These are phyloP conservation scores for Aspergillus caelatus DNA, from an alignment of 2,329 filamentous ascomycete species.

Conservation along the genomic window DNA sequence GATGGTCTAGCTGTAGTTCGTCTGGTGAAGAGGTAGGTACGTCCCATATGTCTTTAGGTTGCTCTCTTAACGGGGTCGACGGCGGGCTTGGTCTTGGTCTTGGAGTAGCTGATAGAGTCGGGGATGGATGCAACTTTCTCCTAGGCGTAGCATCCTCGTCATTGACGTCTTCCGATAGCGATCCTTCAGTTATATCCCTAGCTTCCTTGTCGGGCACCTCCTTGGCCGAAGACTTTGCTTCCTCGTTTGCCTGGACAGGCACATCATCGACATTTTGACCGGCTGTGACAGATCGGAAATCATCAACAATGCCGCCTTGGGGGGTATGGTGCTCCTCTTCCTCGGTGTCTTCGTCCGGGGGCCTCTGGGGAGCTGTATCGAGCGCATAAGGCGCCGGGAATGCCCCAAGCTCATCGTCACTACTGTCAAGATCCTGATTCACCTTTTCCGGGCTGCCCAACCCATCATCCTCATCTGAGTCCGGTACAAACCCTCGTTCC, in stretches of 20 bases:
- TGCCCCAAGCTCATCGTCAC: neutral
- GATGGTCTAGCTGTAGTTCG: constrained; percentile 36
- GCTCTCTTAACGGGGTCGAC: constrained; percentile 18
- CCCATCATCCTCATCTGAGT: constrained; percentile 52
- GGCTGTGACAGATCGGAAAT: neutral
- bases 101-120: constrained; percentile 9
- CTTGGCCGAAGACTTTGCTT: neutral
- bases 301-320: neutral
- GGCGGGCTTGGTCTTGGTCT: constrained; percentile 9
- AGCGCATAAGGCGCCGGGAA: neutral
- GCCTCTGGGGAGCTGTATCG: neutral
- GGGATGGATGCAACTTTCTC: constrained; percentile 4
- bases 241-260: neutral
- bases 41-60: constrained; percentile 29
- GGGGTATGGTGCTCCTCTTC: neutral
- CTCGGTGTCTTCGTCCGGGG: neutral
- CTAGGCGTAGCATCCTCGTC: neutral
- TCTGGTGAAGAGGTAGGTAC: constrained; percentile 40
- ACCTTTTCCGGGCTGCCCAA: constrained; percentile 38
- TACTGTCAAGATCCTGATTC: constrained; percentile 8
- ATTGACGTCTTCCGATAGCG: neutral
- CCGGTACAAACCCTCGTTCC: constrained; percentile 54
- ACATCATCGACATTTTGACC: neutral
- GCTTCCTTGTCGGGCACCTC: neutral
- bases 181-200: neutral